phyloP scores from a whole-genome alignment of 441 rosid genomes.

The Syzygium malaccense region DNA sequence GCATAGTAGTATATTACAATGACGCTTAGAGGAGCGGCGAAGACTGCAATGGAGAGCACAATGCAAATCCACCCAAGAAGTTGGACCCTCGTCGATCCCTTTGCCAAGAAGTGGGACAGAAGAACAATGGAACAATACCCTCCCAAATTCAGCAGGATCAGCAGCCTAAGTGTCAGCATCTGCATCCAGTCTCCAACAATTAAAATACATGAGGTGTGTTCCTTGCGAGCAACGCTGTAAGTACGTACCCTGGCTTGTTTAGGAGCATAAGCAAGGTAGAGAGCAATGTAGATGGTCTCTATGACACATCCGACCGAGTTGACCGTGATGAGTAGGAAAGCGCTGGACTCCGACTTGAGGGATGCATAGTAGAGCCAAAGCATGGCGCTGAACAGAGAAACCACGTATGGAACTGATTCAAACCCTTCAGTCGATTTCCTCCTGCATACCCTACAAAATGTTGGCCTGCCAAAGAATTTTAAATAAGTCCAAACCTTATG shows the following conservation, averaged over 20 bases:
- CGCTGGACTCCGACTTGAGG: constrained; percentile 21
- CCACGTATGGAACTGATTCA: constrained; percentile 25
- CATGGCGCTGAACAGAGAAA: constrained; percentile 29
- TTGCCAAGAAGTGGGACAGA: constrained; percentile 27
- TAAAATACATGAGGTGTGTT: neutral
- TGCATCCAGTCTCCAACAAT: constrained; percentile 5
- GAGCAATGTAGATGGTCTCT: constrained; percentile 39
- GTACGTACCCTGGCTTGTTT: constrained; percentile 37
- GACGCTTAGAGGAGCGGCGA: constrained; percentile 53
- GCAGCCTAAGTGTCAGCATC: constrained; percentile 37
- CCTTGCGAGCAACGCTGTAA: neutral
- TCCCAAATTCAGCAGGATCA: constrained; percentile 37
- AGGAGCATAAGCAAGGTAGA: constrained; percentile 40
- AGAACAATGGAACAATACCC: constrained; percentile 35
- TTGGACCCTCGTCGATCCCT: constrained; percentile 32
- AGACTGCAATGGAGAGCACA: constrained; percentile 37
- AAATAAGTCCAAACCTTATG: neutral
- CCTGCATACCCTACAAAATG: constrained; percentile 26
- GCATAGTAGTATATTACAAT: constrained; percentile 17
- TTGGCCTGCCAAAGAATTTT: constrained; percentile 19
- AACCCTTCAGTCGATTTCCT: constrained; percentile 35
- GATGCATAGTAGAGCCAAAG: constrained; percentile 37
- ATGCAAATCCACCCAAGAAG: constrained; percentile 47
- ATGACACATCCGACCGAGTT: constrained; percentile 44
- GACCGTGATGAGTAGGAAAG: constrained; percentile 30